A percentile compares a stretch with the other conserved stretches of the same genome.
Evolutionary conservation across 495 filamentous ascomycete species (phyloP).

Genomic region (Filosporella fistucella): DNA sequence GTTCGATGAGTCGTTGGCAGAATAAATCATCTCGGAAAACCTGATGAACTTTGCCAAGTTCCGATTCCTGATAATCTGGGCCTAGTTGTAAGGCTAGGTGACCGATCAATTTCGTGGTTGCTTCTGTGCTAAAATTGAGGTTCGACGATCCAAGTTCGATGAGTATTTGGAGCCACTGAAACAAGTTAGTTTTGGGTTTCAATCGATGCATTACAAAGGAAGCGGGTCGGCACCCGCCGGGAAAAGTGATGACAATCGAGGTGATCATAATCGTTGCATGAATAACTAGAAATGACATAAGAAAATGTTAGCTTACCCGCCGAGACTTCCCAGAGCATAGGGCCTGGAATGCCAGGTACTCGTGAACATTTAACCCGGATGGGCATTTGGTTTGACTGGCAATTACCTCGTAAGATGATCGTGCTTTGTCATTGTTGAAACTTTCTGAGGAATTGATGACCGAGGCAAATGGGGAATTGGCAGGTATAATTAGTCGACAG

Average conservation of each 20-base stretch:
- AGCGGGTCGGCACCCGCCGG: no score
- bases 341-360: slow-evolving; percentile 46
- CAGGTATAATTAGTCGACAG: slow-evolving; percentile 24
- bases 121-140: slow-evolving; percentile 47
- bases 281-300: no score
- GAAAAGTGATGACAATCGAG: no score
- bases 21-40: slow-evolving; percentile 43
- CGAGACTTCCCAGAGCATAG: slow-evolving; percentile 37
- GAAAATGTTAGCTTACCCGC: no score
- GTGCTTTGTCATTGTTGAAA: slow-evolving; percentile 29
- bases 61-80: slow-evolving; percentile 26
- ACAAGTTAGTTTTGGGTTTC: no score
- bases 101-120: slow-evolving; percentile 32
- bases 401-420: slow-evolving; percentile 50
- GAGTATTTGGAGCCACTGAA: slow-evolving; percentile 44
- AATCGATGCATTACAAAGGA: no score
- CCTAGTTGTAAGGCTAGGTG: slow-evolving; percentile 45
- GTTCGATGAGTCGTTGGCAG: slow-evolving; percentile 33
- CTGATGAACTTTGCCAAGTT: slow-evolving; percentile 35
- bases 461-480: slow-evolving; percentile 18
- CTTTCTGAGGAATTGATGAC: slow-evolving; percentile 13
- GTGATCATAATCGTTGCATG: no score
- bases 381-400: slow-evolving; percentile 49
- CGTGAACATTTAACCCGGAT: slow-evolving; percentile 35
- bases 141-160: slow-evolving; percentile 48